phyloP scores from a whole-genome alignment of 352 stramenopile species.

The Globisporangium sylvaticum region DNA sequence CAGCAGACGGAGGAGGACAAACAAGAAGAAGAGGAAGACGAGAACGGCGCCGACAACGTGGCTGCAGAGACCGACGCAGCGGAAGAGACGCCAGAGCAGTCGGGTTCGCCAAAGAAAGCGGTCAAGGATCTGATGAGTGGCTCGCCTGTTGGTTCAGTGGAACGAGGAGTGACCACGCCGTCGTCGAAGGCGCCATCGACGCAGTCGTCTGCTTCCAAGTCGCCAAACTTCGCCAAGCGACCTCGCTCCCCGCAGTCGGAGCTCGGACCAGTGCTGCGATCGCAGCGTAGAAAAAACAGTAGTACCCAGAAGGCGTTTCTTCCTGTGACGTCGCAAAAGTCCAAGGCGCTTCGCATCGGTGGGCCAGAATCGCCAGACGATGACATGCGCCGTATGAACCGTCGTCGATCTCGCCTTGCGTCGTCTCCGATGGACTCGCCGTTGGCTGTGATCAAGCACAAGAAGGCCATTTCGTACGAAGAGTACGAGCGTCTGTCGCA shows the following conservation, averaged over 20 bases:
- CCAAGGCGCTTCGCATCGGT: conserved; percentile 38
- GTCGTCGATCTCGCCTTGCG: conserved; percentile 12
- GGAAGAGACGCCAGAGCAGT: neutral
- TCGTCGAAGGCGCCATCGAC: conserved; percentile 8
- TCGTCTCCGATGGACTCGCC: conserved; percentile 46
- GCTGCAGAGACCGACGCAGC: neutral
- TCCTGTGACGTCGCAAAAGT: conserved; percentile 39
- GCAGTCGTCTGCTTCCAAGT: neutral
- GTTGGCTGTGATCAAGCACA: conserved; percentile 61
- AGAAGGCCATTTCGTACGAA: conserved; percentile 73
- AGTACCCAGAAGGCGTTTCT: conserved; percentile 45
- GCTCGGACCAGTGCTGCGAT: conserved; percentile 25
- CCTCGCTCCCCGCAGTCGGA: conserved; percentile 27
- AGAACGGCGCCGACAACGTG: neutral
- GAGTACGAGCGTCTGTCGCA: conserved; percentile 69
- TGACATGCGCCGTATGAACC: conserved; percentile 9
- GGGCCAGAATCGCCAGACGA: conserved; percentile 16
- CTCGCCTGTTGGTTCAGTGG: neutral
- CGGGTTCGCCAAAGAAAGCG: neutral
- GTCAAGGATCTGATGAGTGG: conserved; percentile 1
- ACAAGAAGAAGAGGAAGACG: conserved; percentile 1
- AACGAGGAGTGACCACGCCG: neutral
- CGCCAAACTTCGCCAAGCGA: conserved; percentile 10
- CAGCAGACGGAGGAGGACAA: neutral
- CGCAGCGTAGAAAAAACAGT: conserved; percentile 32